phyloP scores from a whole-genome alignment of 148 eudicot species.

The Fagopyrum esculentum region DNA sequence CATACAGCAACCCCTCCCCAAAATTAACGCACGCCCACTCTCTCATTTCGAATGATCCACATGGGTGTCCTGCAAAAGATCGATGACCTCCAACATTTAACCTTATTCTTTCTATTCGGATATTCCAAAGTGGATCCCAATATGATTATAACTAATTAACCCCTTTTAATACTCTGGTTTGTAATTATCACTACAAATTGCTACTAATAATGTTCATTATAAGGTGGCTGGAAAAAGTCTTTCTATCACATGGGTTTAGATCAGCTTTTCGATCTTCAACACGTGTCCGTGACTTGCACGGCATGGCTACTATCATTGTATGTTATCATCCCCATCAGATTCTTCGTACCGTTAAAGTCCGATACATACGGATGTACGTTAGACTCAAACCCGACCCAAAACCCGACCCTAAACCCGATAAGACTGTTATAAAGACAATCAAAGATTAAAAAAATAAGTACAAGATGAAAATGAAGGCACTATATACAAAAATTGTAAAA shows the following conservation, averaged over 20 bases:
- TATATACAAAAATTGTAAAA: too few relatives aligned
- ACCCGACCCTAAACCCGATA: too few relatives aligned
- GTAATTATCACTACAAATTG: neutral
- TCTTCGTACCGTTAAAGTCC: too few relatives aligned
- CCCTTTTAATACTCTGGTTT: neutral
- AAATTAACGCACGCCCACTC: slow-evolving; percentile 9
- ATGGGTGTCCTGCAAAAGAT: neutral
- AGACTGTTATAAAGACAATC: too few relatives aligned
- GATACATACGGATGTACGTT: too few relatives aligned
- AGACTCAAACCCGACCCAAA: too few relatives aligned
- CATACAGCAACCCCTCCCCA: neutral
- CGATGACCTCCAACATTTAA: neutral
- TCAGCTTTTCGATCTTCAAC: slow-evolving; percentile 24
- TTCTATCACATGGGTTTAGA: slow-evolving; percentile 26
- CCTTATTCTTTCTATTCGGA: neutral
- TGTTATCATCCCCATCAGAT: too few relatives aligned
- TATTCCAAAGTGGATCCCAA: slow-evolving; percentile 3
- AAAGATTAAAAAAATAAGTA: too few relatives aligned
- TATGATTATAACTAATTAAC: neutral
- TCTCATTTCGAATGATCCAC: neutral
- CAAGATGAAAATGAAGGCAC: too few relatives aligned
- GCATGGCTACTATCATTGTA: slow-evolving; percentile 19
- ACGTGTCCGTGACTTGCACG: slow-evolving; percentile 45
- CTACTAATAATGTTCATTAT: neutral
- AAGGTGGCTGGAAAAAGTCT: neutral